Evolutionary conservation across 306 rosid genomes (phyloP), one percentile per base, ranked within the genome.

Genomic region (Prunus salicina): DNA sequence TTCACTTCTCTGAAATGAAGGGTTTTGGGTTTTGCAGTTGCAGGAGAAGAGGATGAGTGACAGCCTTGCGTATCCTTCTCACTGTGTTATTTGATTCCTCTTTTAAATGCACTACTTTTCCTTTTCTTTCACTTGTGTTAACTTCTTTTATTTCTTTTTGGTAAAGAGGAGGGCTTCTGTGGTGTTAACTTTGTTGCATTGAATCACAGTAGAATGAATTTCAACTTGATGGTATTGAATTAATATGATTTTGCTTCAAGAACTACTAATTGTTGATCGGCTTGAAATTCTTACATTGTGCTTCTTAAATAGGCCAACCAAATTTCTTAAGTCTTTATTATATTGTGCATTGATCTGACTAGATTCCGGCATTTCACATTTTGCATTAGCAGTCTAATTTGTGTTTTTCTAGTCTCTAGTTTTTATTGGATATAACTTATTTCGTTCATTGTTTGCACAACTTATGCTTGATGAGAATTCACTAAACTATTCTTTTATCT

Each of bases 31-130:
- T 70, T 75, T 45, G 71, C 20, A 38, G 67, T 66, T 43, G 62
- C 20, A 49, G 67, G 49, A 67, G 75, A 64, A 43, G 58, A 66
- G 71, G 73, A 89, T 87, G 94, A 82, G 43, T 38, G 43, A 38
- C 43, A 6, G 8, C 9, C 64, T 72, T 83, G 79, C 89, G 88
- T 87, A 89, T 87, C 91, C 83, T 80, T 82, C 45, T 76, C 64
- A 41, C 64, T 28, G 47, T 78, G 20, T 77, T 19, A 6, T 20
- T 68, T 3, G 75, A 24, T 46, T 20, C 30, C 18, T 46, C 28
- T 25, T 46, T 34, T 52, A 15, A 28, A 25, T 1, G 9, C 64
- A 0, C 65, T 13, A 2, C 16, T 32, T 28, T 67, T 78, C 14
- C 14, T 15, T 10, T 67, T 16, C 20, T 63, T 8, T 52, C 9